Conservation (phyloP, 2,329 filamentous ascomycete species). For the Penicillium sp. region DNA sequence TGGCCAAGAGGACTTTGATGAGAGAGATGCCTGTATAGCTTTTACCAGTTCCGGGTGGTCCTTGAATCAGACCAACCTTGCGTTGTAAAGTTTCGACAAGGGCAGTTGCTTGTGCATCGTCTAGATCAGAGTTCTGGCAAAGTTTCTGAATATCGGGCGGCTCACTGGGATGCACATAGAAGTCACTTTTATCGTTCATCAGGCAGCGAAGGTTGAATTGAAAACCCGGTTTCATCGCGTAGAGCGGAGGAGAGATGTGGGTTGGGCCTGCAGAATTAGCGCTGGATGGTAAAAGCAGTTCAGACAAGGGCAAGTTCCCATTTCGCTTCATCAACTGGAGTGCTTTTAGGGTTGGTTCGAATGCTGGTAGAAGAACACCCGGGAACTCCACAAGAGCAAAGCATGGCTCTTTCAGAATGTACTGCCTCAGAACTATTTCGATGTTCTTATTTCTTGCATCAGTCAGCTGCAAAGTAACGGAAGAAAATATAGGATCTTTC, state of each 20-base stretch:
- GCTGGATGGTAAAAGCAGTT: constrained; percentile 34
- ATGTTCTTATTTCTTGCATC: background rate
- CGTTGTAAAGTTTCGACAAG: constrained; percentile 52
- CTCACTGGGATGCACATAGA: constrained; percentile 25
- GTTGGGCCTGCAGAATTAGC: constrained; percentile 16
- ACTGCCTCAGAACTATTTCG: background rate
- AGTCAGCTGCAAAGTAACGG: constrained; percentile 21
- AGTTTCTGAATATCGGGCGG: constrained; percentile 29
- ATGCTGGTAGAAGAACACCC: constrained; percentile 55
- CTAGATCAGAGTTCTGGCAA: constrained; percentile 44
- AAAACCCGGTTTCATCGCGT: constrained; percentile 49
- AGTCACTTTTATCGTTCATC: constrained; percentile 20
- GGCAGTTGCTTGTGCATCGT: constrained; percentile 49
- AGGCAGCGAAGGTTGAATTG: constrained; percentile 36
- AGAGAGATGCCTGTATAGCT: constrained; percentile 58
- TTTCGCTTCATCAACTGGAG: constrained; percentile 51
- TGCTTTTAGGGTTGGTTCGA: constrained; percentile 53
- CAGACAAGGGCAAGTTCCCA: constrained; percentile 47
- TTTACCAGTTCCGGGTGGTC: constrained; percentile 69
- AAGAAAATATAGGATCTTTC: constrained; percentile 24
- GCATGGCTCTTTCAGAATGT: background rate
- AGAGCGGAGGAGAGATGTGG: constrained; percentile 47
- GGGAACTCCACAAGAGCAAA: constrained; percentile 58
- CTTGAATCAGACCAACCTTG: constrained; percentile 61
- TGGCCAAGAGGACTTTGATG: constrained; percentile 44